These are phyloP conservation scores for Coemansia sp. DNA, from an alignment of 192 early-diverging fungal genomes.

Conservation along the genomic window DNA sequence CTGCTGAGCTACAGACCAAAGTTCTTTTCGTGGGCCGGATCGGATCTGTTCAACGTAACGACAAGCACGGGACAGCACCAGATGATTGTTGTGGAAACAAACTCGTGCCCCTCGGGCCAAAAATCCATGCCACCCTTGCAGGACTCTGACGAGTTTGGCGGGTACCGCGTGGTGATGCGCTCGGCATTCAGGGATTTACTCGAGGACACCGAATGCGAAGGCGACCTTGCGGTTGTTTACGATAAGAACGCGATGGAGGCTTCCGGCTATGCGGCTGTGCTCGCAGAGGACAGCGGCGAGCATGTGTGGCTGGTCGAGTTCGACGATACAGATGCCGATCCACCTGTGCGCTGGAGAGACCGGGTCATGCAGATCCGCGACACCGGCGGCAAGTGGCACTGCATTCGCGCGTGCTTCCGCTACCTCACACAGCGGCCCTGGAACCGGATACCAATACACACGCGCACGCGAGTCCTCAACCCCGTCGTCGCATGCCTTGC, in stretches of 20 bases:
- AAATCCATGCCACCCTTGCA: constrained; percentile 88
- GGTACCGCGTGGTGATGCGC: constrained; percentile 79
- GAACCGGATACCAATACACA: constrained; percentile 77
- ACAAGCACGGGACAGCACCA: constrained; percentile 79
- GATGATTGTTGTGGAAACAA: constrained; percentile 92
- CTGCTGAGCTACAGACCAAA: constrained; percentile 68
- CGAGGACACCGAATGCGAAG: constrained; percentile 57
- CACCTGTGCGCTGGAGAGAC: constrained; percentile 74
- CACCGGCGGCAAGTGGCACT: constrained; percentile 67
- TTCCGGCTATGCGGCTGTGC: constrained; percentile 74
- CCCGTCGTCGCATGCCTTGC: constrained; percentile 80
- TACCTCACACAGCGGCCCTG: constrained; percentile 90
- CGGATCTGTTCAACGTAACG: constrained; percentile 85
- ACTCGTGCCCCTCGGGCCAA: constrained; percentile 87
- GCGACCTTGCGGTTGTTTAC: constrained; percentile 79
- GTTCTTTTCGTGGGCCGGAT: constrained; percentile 86
- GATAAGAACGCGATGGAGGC: constrained; percentile 91
- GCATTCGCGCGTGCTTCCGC: constrained; percentile 83
- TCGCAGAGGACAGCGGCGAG: constrained; percentile 76
- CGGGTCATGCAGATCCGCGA: constrained; percentile 72
- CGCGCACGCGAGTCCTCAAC: constrained; percentile 78
- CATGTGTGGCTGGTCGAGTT: constrained; percentile 77
- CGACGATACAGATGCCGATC: constrained; percentile 69
- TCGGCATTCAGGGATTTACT: constrained; percentile 74
- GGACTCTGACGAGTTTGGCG: constrained; percentile 70